phyloP scores from a whole-genome alignment of 495 filamentous ascomycete genomes.

The Penicillium ochrochloron region DNA sequence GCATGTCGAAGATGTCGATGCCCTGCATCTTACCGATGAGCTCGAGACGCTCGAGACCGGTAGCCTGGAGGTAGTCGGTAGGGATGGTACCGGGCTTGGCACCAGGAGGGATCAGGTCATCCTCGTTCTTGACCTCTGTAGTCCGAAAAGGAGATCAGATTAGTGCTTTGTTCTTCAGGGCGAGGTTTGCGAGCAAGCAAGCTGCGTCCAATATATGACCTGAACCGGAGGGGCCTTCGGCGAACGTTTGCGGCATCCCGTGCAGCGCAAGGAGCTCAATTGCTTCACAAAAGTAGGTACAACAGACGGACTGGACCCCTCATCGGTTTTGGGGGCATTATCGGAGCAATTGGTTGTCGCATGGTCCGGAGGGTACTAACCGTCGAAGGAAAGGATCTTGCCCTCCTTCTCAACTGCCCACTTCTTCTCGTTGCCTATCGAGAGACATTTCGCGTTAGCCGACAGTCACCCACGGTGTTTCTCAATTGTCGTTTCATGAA shows the following conservation, averaged over 20 bases:
- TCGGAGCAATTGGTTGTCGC: conserved; percentile 23
- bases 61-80: conserved; percentile 91
- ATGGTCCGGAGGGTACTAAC: conserved; percentile 35
- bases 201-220: conserved; percentile 6
- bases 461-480: background rate
- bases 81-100: conserved; percentile 81
- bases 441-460: conserved; percentile 37
- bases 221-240: conserved; percentile 17
- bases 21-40: conserved; percentile 99
- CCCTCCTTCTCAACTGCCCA: conserved; percentile 42
- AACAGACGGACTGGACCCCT: background rate
- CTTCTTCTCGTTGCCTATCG: conserved; percentile 44
- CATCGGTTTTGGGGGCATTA: conserved; percentile 1
- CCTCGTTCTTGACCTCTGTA: conserved; percentile 79
- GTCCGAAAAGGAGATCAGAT: conserved; percentile 9
- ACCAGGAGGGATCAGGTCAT: conserved; percentile 84
- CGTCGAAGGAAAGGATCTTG: conserved; percentile 53
- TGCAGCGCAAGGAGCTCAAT: conserved; percentile 11
- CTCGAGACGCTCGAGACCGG: conserved; percentile 97
- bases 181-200: conserved; percentile 4
- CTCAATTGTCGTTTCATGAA: background rate
- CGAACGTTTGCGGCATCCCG: conserved; percentile 21
- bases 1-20: conserved; percentile 98
- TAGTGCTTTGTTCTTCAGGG: conserved; percentile 5
- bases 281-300: background rate